phyloP scores from a whole-genome alignment of 495 filamentous ascomycete species.

The Podospora tetraspora region DNA sequence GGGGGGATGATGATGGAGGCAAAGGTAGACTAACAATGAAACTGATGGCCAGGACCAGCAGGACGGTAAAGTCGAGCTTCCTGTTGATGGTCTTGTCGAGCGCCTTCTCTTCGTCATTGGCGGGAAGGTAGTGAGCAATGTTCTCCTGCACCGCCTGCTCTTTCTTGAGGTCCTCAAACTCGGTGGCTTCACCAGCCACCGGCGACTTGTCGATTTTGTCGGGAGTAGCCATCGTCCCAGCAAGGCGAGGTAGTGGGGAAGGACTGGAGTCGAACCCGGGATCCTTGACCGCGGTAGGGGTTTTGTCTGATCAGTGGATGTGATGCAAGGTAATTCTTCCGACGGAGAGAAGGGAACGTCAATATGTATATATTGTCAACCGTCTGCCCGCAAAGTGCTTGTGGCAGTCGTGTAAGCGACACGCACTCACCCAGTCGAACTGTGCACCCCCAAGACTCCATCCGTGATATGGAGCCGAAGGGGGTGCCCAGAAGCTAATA shows the following conservation, averaged over 20 bases:
- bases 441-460: background rate
- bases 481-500: background rate
- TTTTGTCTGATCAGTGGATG: background rate
- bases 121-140: constrained; percentile 6
- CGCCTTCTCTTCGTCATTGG: constrained; percentile 8
- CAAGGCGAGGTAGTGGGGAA: background rate
- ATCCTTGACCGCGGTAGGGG: background rate
- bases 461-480: background rate
- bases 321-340: background rate
- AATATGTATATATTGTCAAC: background rate
- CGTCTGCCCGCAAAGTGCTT: background rate
- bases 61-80: constrained; percentile 13
- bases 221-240: background rate
- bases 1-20: background rate
- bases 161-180: background rate
- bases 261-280: background rate
- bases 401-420: background rate
- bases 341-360: background rate
- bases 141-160: background rate
- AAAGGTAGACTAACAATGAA: constrained; percentile 4
- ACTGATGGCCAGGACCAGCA: constrained; percentile 9
- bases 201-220: background rate
- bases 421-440: background rate
- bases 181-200: background rate
- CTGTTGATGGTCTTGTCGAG: constrained; percentile 14